These are phyloP conservation scores for Platanthera zijinensis DNA, from an alignment of 106 monocot species.

Conservation along the genomic window DNA sequence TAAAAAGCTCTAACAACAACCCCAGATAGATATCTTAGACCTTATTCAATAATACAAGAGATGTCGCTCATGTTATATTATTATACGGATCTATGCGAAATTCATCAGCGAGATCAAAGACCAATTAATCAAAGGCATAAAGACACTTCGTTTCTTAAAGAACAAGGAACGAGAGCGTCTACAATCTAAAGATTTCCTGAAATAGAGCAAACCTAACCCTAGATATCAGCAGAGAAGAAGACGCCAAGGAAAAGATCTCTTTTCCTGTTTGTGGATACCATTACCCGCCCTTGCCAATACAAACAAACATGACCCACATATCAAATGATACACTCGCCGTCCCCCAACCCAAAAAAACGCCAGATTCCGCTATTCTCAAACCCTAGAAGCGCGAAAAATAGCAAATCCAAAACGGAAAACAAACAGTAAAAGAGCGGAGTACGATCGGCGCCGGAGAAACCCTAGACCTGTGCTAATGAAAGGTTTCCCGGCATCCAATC, in stretches of 20 bases:
- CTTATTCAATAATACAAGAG: neutral
- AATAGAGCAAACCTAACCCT: neutral
- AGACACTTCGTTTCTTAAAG: neutral
- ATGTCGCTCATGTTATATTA: neutral
- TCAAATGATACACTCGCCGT: neutral
- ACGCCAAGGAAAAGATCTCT: neutral
- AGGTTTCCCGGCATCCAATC: neutral
- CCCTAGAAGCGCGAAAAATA: neutral
- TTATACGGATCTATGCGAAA: neutral
- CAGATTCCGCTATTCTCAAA: neutral
- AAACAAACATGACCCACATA: neutral
- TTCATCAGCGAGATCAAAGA: neutral
- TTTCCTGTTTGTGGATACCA: neutral
- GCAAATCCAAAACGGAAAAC: slow-evolving; percentile 7
- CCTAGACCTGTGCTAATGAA: neutral
- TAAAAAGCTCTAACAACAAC: neutral
- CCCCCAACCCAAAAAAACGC: neutral
- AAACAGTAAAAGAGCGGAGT: neutral
- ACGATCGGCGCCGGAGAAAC: slow-evolving; percentile 10
- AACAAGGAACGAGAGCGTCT: neutral
- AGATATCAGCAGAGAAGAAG: neutral
- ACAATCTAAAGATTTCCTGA: neutral
- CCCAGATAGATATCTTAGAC: neutral
- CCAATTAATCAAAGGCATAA: neutral
- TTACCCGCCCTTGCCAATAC: neutral